Evolutionary conservation across 768 basidiomycete species (phyloP), one percentile per base, ranked within the genome.

Genomic region (Gymnopilus junonius): DNA sequence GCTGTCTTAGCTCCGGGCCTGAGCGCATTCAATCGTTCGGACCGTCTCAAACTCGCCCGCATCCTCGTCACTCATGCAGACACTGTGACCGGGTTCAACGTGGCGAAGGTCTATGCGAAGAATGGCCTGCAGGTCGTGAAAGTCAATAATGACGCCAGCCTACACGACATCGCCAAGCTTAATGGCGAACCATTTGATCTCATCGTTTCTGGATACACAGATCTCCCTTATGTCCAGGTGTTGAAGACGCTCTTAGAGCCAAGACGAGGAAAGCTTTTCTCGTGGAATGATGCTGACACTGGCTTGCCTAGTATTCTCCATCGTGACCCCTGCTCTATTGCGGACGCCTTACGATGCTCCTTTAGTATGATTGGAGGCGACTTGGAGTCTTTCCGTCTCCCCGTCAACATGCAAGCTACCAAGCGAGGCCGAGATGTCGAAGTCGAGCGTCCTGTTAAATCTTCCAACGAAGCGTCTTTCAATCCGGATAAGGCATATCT

Each of bases 401-500:
- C 31, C 39, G 21, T 27, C 29, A 17, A 35, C 34, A 7, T 55
- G 3, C 42, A 23, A 12, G 60, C 60, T 10, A 34, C 60, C 11
- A 59, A 34, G 35, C 21, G 10, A 50, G 46, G 46, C 48, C 21
- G 35, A 12, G 25, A 50, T 12, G 34, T 23, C 23, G 37, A 17
- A 4, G 27, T 55, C 42, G 17, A 35, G 20, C 57, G 43, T 4
- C 29, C 48, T 48, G 12, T 29, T 2, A 40, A 43, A 39, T n/a
- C 14, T 27, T 45, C 53, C 20, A 25, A 27, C 7, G 55, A 11
- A 42, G 43, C 55, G 4, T 39, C 55, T 17, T 57, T 46, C 55
- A 25, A 56, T 31, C 14, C 53, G 1, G 40, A 68, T 8, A 78
- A 79, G 61, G 61, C 70, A 15, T 80, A 82, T 58, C 31, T 81